phyloP scores from a whole-genome alignment of 352 stramenopile species.

The Phytophthora fragariaefolia region DNA sequence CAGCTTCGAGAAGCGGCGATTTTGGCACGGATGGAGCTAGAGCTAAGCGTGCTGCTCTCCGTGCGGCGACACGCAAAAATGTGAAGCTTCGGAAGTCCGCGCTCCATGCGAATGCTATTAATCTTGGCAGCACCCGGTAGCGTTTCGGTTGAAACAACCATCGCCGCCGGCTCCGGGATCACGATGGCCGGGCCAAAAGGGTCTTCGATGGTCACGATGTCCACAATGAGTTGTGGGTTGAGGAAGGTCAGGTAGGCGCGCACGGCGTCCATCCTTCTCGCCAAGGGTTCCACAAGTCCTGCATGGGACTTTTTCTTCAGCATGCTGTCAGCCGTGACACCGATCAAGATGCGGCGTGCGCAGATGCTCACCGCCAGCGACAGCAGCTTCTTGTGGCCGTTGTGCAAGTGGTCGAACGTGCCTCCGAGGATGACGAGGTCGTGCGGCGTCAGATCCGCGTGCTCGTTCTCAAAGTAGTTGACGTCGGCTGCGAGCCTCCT shows the following conservation, averaged over 20 bases:
- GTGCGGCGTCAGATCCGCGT: constrained; percentile 58
- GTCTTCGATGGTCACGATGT: constrained; percentile 85
- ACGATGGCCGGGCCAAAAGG: constrained; percentile 86
- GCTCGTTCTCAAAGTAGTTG: constrained; percentile 82
- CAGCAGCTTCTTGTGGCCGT: constrained; percentile 92
- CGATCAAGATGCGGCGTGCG: constrained; percentile 59
- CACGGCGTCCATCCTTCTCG: constrained; percentile 62
- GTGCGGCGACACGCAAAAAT: constrained; percentile 86
- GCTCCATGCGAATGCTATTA: constrained; percentile 74
- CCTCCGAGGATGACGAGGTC: constrained; percentile 78
- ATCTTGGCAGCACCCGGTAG: constrained; percentile 83
- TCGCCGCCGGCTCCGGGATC: constrained; percentile 66
- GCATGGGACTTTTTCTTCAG: constrained; percentile 78
- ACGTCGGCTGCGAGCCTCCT: constrained; percentile 56
- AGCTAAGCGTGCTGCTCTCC: constrained; percentile 85
- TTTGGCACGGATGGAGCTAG: constrained; percentile 80
- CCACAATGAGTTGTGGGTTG: constrained; percentile 62
- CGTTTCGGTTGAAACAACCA: constrained; percentile 90
- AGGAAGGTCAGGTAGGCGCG: constrained; percentile 67
- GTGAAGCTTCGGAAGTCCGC: constrained; percentile 59
- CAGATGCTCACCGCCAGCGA: constrained; percentile 76
- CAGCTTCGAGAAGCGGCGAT: constrained; percentile 41
- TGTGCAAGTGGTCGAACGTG: constrained; percentile 93
- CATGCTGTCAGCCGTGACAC: constrained; percentile 84
- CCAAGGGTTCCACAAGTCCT: constrained; percentile 73